These are phyloP conservation scores for Tephrocybe sp. DNA, from an alignment of 768 basidiomycete species.

Conservation along the genomic window DNA sequence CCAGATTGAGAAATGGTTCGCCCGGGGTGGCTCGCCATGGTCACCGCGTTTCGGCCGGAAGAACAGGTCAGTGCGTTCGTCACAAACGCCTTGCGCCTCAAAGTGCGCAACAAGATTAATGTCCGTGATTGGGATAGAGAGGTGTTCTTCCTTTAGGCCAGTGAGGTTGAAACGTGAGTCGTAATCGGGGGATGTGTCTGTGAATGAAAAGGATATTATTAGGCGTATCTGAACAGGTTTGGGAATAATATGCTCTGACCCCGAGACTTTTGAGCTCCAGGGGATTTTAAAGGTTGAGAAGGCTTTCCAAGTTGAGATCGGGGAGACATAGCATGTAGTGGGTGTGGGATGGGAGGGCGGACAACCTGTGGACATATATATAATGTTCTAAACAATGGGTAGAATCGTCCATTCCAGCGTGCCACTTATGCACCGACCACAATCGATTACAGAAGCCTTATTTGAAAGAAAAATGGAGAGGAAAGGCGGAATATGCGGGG, in stretches of 20 bases:
- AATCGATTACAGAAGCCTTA: background rate
- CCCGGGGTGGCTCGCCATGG: slow-evolving; percentile 11
- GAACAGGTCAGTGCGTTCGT: slow-evolving; percentile 19
- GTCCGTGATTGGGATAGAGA: slow-evolving; percentile 10
- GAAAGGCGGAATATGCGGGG: too few relatives aligned
- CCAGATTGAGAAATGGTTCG: slow-evolving; percentile 24
- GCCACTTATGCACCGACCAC: background rate
- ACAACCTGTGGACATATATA: background rate
- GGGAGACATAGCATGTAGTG: background rate
- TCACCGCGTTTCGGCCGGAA: slow-evolving; percentile 11
- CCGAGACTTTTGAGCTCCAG: too few relatives aligned
- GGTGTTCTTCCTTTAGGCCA: background rate
- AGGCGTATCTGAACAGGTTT: too few relatives aligned
- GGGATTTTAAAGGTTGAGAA: background rate
- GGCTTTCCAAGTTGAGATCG: background rate
- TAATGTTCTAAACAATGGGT: background rate
- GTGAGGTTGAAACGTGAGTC: slow-evolving; percentile 1
- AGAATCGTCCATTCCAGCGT: background rate
- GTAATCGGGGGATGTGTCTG: background rate
- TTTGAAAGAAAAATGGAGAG: too few relatives aligned
- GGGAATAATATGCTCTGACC: too few relatives aligned
- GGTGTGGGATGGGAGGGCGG: background rate
- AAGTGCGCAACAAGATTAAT: slow-evolving; percentile 20
- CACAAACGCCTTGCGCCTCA: slow-evolving; percentile 19
- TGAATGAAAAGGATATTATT: background rate